Percentiles rank a stretch among this genome's conserved stretches.
Evolutionary conservation across 371 early-diverging fungal genomes (phyloP).

Genomic region (Mortierella sp.): DNA sequence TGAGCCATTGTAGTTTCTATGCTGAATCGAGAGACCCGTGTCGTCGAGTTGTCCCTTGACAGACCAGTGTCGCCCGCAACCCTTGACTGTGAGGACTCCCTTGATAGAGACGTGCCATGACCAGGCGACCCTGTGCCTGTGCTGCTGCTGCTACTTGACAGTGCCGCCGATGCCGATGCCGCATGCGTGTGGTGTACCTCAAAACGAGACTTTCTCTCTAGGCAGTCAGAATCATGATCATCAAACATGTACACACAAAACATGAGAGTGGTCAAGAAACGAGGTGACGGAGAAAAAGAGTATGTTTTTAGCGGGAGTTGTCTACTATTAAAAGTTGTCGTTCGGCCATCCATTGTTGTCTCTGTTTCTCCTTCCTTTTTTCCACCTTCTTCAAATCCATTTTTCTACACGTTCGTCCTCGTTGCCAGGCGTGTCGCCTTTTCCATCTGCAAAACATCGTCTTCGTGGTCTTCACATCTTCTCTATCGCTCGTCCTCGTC

Average conservation of each 20-base stretch:
- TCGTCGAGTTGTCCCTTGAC: conserved; percentile 36
- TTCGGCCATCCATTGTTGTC: background rate
- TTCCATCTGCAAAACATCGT: background rate
- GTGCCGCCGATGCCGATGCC: conserved; percentile 9
- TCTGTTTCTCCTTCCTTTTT: background rate
- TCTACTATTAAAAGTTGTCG: conserved; percentile 7
- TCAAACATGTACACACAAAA: conserved; percentile 8
- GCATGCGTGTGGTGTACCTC: conserved; percentile 50
- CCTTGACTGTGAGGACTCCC: conserved; percentile 53
- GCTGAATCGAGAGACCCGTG: conserved; percentile 47
- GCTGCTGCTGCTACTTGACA: conserved; percentile 15
- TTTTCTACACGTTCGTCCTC: background rate
- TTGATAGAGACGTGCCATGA: conserved; percentile 28
- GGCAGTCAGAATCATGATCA: background rate
- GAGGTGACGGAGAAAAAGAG: background rate
- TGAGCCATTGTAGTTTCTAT: conserved; percentile 27
- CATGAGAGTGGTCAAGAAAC: background rate
- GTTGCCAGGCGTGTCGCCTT: background rate
- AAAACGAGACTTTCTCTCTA: conserved; percentile 56
- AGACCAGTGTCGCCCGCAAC: conserved; percentile 23
- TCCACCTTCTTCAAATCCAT: background rate
- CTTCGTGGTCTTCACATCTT: background rate
- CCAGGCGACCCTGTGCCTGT: conserved; percentile 26
- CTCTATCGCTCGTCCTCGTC: too few species aligned
- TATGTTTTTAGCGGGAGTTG: conserved; percentile 13